Conservation (phyloP, 2,329 filamentous ascomycete species). For the Bipolaris gigantea region DNA sequence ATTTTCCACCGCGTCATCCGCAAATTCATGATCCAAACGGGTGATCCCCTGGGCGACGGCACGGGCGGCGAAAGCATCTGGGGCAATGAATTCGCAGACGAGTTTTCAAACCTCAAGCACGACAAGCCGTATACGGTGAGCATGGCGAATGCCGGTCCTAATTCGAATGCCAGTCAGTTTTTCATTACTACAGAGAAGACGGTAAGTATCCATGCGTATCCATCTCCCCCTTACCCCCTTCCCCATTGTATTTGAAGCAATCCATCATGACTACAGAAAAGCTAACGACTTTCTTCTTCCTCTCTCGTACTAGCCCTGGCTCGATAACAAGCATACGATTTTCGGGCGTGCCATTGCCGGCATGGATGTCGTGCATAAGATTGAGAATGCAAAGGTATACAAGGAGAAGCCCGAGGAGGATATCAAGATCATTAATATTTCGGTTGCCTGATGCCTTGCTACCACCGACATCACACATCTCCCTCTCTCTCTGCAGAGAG, state of each 20-base stretch:
- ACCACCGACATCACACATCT: too few relatives aligned
- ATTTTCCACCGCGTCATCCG: conserved; percentile 97
- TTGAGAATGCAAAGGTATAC: conserved; percentile 85
- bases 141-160: conserved; percentile 96
- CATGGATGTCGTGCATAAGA: conserved; percentile 91
- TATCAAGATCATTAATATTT: conserved; percentile 93
- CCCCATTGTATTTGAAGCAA: not conserved
- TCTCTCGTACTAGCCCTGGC: conserved; percentile 66
- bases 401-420: conserved; percentile 96
- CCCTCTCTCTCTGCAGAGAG: too few relatives aligned
- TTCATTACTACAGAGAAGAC: conserved; percentile 99
- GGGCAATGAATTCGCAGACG: conserved; percentile 90
- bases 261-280: not conserved
- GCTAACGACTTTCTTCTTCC: conserved; percentile 25
- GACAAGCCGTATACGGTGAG: conserved; percentile 95
- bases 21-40: conserved; percentile 97
- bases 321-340: conserved; percentile 94
- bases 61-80: conserved; percentile 91
- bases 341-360: conserved; percentile 90
- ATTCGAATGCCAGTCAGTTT: conserved; percentile 95
- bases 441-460: conserved; percentile 29
- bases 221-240: too few relatives aligned
- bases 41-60: conserved; percentile 84
- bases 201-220: conserved; percentile 50
- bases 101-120: conserved; percentile 87